Conservation (phyloP, 352 stramenopile genomes). For the Phytophthora pluvialis region DNA sequence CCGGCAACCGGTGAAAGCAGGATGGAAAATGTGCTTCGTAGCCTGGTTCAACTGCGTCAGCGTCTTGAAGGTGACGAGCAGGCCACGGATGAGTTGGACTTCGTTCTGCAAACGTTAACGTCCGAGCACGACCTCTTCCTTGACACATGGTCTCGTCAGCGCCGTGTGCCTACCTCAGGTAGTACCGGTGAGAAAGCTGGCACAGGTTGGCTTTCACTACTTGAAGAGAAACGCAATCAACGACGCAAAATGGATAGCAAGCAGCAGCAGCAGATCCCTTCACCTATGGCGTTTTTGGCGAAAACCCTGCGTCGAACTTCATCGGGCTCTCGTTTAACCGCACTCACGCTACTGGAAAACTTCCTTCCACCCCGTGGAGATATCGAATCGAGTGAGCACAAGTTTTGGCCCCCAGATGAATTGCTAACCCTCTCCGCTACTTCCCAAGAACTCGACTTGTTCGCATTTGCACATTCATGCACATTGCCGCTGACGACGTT, state of each 20-base stretch:
- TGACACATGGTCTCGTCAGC: constrained; percentile 36
- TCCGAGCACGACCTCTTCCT: constrained; percentile 74
- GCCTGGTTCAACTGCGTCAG: constrained; percentile 54
- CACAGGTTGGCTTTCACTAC: constrained; percentile 58
- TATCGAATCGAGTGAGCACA: constrained; percentile 11
- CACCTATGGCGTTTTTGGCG: constrained; percentile 28
- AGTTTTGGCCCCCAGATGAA: constrained; percentile 48
- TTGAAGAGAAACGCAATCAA: constrained; percentile 57
- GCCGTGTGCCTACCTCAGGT: constrained; percentile 13
- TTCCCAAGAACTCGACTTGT: constrained; percentile 58
- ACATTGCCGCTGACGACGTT: constrained; percentile 65
- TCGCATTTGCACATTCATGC: constrained; percentile 54
- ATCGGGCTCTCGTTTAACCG: constrained; percentile 58
- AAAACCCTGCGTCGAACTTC: constrained; percentile 47
- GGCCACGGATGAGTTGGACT: constrained; percentile 57
- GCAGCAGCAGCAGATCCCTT: constrained; percentile 21
- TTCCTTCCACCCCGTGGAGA: constrained; percentile 31
- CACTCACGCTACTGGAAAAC: constrained; percentile 59
- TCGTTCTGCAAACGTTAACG: constrained; percentile 70
- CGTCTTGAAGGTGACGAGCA: constrained; percentile 49
- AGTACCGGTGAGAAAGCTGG: constrained; percentile 31
- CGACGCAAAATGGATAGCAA: constrained; percentile 24
- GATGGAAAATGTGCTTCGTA: constrained; percentile 79
- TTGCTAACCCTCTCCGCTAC: constrained; percentile 41
- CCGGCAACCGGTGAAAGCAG: constrained; percentile 61